Conservation (phyloP, 345 rosid species). For the Salix suchowensis region DNA sequence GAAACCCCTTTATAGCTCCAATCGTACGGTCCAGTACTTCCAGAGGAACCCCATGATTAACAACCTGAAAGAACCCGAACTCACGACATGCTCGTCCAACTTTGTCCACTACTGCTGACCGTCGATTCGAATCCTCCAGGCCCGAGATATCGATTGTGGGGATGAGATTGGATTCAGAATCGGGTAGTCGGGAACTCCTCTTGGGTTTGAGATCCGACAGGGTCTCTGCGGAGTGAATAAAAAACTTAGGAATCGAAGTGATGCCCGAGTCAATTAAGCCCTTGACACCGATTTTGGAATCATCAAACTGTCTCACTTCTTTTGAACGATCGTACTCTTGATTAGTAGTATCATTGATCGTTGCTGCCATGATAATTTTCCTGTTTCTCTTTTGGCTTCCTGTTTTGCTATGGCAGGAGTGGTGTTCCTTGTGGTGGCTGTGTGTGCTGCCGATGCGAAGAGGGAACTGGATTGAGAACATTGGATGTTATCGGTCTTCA, state of each 20-base stretch:
- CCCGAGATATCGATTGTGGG: slow-evolving; percentile 45
- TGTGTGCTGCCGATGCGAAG: too few species aligned
- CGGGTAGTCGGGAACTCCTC: too few species aligned
- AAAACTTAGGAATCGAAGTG: slow-evolving; percentile 42
- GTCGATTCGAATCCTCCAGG: background rate
- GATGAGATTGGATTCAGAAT: slow-evolving; percentile 5
- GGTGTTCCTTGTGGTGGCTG: too few species aligned
- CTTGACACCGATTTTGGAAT: slow-evolving; percentile 41
- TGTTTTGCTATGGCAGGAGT: too few species aligned
- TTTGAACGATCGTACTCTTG: slow-evolving; percentile 22
- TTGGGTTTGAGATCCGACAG: slow-evolving; percentile 26
- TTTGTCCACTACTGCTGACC: slow-evolving; percentile 23
- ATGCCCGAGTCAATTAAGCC: slow-evolving; percentile 46
- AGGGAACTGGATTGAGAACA: too few species aligned
- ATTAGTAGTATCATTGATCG: background rate
- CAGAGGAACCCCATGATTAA: slow-evolving; percentile 39
- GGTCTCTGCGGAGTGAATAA: slow-evolving; percentile 40
- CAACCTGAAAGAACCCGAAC: slow-evolving; percentile 46
- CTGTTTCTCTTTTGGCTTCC: too few species aligned
- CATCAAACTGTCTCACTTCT: slow-evolving; percentile 41
- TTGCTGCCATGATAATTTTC: background rate
- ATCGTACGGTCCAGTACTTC: slow-evolving; percentile 33
- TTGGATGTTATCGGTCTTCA: too few species aligned
- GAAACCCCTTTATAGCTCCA: slow-evolving; percentile 28
- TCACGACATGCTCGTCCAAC: slow-evolving; percentile 29